Evolutionary conservation across 2,329 filamentous ascomycete genomes (phyloP).

Genomic region (Bipolaris cookei): DNA sequence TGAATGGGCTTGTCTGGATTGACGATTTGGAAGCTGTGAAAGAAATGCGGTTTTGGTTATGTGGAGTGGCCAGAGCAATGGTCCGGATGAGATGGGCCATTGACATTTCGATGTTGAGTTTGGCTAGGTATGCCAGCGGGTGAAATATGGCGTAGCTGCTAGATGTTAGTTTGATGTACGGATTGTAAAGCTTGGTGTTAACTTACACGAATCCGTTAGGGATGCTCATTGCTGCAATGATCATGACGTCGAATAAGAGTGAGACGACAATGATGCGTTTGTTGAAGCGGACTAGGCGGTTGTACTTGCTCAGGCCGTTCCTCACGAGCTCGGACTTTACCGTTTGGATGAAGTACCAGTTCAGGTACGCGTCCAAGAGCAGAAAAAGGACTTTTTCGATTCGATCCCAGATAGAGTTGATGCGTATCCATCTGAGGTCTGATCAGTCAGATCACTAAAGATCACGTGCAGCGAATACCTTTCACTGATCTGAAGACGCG

Average conservation of each 20-base stretch:
- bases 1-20: background rate
- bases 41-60: background rate
- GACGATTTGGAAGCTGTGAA: constrained; percentile 4
- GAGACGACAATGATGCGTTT: constrained; percentile 35
- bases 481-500: constrained; percentile 32
- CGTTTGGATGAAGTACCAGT: constrained; percentile 35
- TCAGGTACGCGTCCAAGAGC: constrained; percentile 31
- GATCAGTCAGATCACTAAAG: background rate
- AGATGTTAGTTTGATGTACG: background rate
- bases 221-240: constrained; percentile 54
- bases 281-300: constrained; percentile 36
- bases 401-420: constrained; percentile 38
- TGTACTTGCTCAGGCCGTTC: constrained; percentile 38
- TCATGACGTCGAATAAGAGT: constrained; percentile 39
- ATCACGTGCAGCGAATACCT: constrained; percentile 9
- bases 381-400: constrained; percentile 37
- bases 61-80: constrained; percentile 22
- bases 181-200: background rate
- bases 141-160: constrained; percentile 55
- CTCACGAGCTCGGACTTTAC: constrained; percentile 35
- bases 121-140: constrained; percentile 55
- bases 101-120: constrained; percentile 50
- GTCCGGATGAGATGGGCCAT: constrained; percentile 51
- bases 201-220: constrained; percentile 49
- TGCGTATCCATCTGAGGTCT: constrained; percentile 22